Conservation (phyloP, 352 stramenopile genomes). For the Globisporangium apiculatum region DNA sequence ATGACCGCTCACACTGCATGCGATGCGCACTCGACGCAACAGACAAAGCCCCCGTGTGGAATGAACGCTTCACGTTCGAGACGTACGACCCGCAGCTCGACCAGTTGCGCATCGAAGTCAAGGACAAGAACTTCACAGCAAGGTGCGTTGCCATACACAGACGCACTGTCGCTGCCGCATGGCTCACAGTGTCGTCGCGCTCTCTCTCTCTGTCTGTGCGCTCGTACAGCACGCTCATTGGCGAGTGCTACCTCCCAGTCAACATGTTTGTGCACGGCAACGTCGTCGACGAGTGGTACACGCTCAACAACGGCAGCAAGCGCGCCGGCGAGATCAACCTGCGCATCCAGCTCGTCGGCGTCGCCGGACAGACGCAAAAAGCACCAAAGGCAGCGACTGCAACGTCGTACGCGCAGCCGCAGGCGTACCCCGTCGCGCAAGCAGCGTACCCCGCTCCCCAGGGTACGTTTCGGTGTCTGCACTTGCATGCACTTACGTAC, state of each 20-base stretch:
- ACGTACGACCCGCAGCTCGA: conserved; percentile 69
- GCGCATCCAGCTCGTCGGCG: conserved; percentile 53
- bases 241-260: conserved; percentile 58
- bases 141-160: conserved; percentile 14
- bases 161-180: not conserved
- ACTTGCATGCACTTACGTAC: not conserved
- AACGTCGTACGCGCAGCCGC: conserved; percentile 19
- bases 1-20: not conserved
- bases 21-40: not conserved
- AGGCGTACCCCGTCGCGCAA: conserved; percentile 24
- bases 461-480: not conserved
- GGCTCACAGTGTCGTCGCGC: not conserved
- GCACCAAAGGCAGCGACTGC: not conserved
- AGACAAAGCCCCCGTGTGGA: conserved; percentile 75
- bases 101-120: conserved; percentile 68
- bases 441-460: conserved; percentile 9
- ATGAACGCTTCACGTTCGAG: conserved; percentile 77
- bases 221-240: conserved; percentile 48
- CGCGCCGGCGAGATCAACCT: conserved; percentile 76
- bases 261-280: conserved; percentile 66
- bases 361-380: conserved; percentile 5
- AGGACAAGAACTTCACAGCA: conserved; percentile 81
- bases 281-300: conserved; percentile 77
- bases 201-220: not conserved
- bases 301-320: conserved; percentile 58